Conservation (phyloP, 1,139 yeast species). For the Lipomyces yarrowii region DNA sequence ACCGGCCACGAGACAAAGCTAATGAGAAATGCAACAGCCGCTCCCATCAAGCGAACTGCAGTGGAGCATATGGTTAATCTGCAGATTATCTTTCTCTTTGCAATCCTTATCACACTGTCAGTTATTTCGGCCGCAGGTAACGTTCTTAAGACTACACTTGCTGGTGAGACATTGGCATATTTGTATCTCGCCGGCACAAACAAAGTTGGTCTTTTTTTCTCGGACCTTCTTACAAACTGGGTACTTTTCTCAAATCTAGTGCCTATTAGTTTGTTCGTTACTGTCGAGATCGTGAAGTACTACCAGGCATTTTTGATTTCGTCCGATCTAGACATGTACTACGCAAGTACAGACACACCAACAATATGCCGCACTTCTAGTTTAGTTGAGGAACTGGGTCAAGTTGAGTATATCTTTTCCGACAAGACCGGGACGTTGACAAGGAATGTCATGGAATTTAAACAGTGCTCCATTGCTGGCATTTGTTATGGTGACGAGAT, state of each 20-base stretch:
- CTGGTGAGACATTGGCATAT: slow-evolving; percentile 52
- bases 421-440: slow-evolving; percentile 97
- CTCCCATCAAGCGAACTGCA: slow-evolving; percentile 96
- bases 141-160: slow-evolving; percentile 67
- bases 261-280: slow-evolving; percentile 84
- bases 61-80: slow-evolving; percentile 93
- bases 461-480: slow-evolving; percentile 93
- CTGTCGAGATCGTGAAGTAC: slow-evolving; percentile 92
- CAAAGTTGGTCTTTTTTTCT: slow-evolving; percentile 72
- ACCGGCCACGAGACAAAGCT: slow-evolving; percentile 98
- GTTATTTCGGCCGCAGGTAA: slow-evolving; percentile 86
- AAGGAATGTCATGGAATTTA: slow-evolving; percentile 93
- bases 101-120: slow-evolving; percentile 72
- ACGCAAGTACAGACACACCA: slow-evolving; percentile 86
- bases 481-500: slow-evolving; percentile 83
- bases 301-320: slow-evolving; percentile 94
- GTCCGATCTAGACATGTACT: slow-evolving; percentile 91
- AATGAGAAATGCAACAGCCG: slow-evolving; percentile 98
- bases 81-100: slow-evolving; percentile 86
- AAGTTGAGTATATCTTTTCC: slow-evolving; percentile 90
- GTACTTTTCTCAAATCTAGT: slow-evolving; percentile 92
- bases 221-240: slow-evolving; percentile 91
- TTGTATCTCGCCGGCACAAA: slow-evolving; percentile 70
- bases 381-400: slow-evolving; percentile 94
- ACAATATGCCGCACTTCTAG: slow-evolving; percentile 94